Conservation (phyloP, 108 stramenopile genomes). For the Conticribra weissflogii region DNA sequence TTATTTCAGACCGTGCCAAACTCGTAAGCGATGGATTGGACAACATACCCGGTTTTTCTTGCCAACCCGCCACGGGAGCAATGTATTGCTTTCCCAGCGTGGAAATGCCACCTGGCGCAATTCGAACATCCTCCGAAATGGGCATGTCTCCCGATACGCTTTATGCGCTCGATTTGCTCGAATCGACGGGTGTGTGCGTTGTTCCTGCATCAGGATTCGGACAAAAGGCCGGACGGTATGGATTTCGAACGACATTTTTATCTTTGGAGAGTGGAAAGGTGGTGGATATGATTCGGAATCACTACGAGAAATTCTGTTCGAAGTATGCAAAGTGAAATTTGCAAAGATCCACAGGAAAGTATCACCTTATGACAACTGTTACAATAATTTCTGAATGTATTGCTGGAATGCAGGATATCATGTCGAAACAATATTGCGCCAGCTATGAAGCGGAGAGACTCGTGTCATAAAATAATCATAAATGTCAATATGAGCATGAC, state of each 20-base stretch:
- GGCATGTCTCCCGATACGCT: slow-evolving; percentile 90
- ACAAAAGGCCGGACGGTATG: slow-evolving; percentile 90
- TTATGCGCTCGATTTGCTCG: slow-evolving; percentile 91
- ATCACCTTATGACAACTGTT: too few species aligned
- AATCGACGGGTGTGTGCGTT: slow-evolving; percentile 92
- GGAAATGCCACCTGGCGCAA: slow-evolving; percentile 77
- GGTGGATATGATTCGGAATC: slow-evolving; percentile 72
- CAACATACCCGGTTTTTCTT: slow-evolving; percentile 88
- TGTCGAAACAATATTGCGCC: too few species aligned
- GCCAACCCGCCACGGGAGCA: slow-evolving; percentile 92
- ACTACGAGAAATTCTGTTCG: slow-evolving; percentile 84
- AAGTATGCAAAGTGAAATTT: slow-evolving; percentile 50
- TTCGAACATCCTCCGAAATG: slow-evolving; percentile 68
- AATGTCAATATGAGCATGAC: too few species aligned
- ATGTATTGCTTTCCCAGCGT: slow-evolving; percentile 97
- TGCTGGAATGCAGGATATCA: too few species aligned
- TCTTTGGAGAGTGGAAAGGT: slow-evolving; percentile 83
- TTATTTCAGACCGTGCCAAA: slow-evolving; percentile 59
- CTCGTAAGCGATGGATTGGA: slow-evolving; percentile 86
- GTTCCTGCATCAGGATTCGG: slow-evolving; percentile 98
- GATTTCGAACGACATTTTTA: slow-evolving; percentile 97
- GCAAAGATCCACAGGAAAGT: too few species aligned
- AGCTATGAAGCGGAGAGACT: too few species aligned
- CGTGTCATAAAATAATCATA: too few species aligned
- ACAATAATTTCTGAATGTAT: too few species aligned